Evolutionary conservation across 192 early-diverging fungal genomes (phyloP), one percentile per base, ranked within the genome.

Genomic region (Entomortierella lignicola): DNA sequence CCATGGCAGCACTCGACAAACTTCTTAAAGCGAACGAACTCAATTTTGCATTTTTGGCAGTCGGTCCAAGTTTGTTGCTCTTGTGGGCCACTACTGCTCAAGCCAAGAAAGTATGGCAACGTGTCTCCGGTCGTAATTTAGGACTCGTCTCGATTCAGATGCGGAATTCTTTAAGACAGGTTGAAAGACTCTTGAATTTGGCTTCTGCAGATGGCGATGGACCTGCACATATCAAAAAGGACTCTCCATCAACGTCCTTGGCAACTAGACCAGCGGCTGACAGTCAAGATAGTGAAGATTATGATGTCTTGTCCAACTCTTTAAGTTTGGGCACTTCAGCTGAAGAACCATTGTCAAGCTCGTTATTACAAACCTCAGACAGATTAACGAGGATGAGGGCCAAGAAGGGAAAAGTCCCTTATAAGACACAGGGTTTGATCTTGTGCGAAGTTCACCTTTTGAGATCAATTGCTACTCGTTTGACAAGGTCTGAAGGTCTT

Each of bases 1-100:
- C 95, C 18, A 96, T 98, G 92, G 84, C 93, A 0, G 96, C 96
- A 0, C 72, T 98, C 25, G 95, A 98, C 77, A 96, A 97, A 69
- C 87, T 98, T 25, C 88, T 98, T 55, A 91, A 92, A 63, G 91
- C 97, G 0, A 98, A 98, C 79, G 97, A 98, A 71, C 90, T 98
- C 62, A 98, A 98, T 63, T 98, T 98, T 88, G 90, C 94, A 12
- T 91, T 98, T 59, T 71, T 98, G 57, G 94, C 92, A 1, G 86
- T 94, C 1, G 85, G 93, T 2, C 94, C 94, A 5, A 88, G 93
- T 42, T 82, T 94, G 8, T 32, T 91, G 50, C 63, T 91, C 4
- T 70, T 88, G 1, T 91, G 88, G 80, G 80, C 82, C 13, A 71
- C 84, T 29, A 82, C 68, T 1, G 55, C 55, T 20, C 84, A 84